These are phyloP conservation scores for Apiospora kogelbergensis DNA, from an alignment of 2,329 filamentous ascomycete species.

Conservation along the genomic window DNA sequence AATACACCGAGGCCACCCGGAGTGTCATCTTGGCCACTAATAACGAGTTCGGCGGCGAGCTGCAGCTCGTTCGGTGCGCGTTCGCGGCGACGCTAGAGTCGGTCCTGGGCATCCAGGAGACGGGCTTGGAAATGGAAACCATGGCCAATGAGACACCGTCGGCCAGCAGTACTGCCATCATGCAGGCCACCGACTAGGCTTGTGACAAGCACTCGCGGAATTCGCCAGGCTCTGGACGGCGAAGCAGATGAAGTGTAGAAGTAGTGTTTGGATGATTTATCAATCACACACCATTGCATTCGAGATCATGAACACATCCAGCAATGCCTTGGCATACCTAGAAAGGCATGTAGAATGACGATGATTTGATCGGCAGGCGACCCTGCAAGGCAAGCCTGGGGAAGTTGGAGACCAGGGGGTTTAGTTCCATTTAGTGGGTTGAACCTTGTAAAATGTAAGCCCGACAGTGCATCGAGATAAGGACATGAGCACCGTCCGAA, in stretches of 20 bases:
- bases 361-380: background rate
- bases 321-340: background rate
- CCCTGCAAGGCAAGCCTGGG: background rate
- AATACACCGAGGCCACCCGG: conserved; percentile 10
- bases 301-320: too few species aligned
- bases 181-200: background rate
- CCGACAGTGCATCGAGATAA: background rate
- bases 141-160: background rate
- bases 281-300: too few species aligned
- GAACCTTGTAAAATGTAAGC: background rate
- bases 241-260: background rate
- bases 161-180: background rate
- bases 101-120: conserved; percentile 3
- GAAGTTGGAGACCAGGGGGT: background rate
- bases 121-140: conserved; percentile 11
- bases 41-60: conserved; percentile 8
- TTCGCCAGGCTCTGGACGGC: background rate
- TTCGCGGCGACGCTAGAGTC: conserved; percentile 3
- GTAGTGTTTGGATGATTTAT: background rate
- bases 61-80: conserved; percentile 5
- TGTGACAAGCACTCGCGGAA: background rate
- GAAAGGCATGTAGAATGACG: background rate
- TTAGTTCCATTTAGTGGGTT: background rate
- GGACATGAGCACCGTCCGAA: background rate
- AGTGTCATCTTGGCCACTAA: conserved; percentile 14